Conservation (phyloP, 208 protist species). For the Wallacemonas sp. region DNA sequence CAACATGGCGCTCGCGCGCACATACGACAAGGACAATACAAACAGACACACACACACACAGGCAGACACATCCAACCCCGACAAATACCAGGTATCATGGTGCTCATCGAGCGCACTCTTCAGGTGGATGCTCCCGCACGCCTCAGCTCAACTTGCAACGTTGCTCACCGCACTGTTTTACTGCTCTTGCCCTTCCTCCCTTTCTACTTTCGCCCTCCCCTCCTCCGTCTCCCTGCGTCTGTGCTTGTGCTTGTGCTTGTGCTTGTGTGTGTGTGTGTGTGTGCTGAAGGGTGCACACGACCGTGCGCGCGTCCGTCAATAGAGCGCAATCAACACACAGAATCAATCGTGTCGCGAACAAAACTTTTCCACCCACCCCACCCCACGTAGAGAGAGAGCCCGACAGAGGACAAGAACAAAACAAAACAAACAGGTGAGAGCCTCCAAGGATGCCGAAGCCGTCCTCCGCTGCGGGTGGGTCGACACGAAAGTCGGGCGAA, state of each 20-base stretch:
- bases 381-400: background rate
- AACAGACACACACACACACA: slow-evolving; percentile 9
- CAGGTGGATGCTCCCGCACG: no score
- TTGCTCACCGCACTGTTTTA: no score
- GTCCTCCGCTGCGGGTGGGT: background rate
- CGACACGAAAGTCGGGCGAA: no score
- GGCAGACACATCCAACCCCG: background rate
- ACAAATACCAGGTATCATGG: background rate
- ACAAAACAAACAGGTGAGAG: no score
- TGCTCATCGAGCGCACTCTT: no score
- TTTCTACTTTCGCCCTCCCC: slow-evolving; percentile 1
- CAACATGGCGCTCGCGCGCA: no score
- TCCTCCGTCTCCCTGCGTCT: background rate
- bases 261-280: no score
- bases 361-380: background rate
- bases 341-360: background rate
- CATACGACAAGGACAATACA: no score
- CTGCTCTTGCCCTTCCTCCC: background rate
- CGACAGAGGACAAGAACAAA: no score
- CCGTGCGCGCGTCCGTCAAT: background rate
- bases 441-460: slow-evolving; percentile 8
- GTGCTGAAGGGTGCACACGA: background rate
- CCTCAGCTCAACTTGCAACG: no score
- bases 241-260: no score
- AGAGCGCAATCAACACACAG: background rate